phyloP scores from a whole-genome alignment of 345 rosid species.

The Lumnitzera littorea region DNA sequence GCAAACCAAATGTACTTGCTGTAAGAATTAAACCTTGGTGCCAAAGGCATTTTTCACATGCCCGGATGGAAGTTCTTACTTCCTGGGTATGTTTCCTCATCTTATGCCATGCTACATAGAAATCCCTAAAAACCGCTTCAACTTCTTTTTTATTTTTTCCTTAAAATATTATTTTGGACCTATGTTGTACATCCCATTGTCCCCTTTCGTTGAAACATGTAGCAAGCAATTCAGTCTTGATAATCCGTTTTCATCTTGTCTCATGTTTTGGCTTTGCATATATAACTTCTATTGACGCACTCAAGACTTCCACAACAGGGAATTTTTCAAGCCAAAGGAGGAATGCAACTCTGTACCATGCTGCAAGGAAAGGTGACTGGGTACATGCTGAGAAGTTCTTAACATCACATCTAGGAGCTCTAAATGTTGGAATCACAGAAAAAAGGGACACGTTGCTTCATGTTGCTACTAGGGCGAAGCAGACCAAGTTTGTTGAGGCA shows the following conservation, averaged over 20 bases:
- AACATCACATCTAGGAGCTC: conserved; percentile 2
- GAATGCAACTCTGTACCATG: conserved; percentile 26
- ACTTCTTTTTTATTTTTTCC: no score
- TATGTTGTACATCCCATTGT: neutral
- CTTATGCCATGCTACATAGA: no score
- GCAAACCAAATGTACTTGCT: no score
- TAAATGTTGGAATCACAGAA: conserved; percentile 6
- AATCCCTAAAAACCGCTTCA: no score
- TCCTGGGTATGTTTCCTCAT: no score
- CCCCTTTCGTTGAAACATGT: neutral
- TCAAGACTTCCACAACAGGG: neutral
- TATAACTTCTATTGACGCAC: neutral
- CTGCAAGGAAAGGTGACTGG: conserved; percentile 40
- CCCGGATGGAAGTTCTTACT: no score
- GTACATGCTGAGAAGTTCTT: conserved; percentile 20
- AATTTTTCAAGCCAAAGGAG: neutral
- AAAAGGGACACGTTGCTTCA: conserved; percentile 7
- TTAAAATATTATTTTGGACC: neutral
- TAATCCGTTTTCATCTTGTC: neutral
- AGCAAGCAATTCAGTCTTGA: neutral
- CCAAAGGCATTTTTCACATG: no score
- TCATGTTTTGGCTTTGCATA: neutral
- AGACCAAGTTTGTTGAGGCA: conserved; percentile 15
- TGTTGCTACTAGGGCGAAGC: conserved; percentile 10
- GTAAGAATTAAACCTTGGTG: no score